Evolutionary conservation across 305 asterid genomes (phyloP).

Genomic region (Fraxinus floribunda): DNA sequence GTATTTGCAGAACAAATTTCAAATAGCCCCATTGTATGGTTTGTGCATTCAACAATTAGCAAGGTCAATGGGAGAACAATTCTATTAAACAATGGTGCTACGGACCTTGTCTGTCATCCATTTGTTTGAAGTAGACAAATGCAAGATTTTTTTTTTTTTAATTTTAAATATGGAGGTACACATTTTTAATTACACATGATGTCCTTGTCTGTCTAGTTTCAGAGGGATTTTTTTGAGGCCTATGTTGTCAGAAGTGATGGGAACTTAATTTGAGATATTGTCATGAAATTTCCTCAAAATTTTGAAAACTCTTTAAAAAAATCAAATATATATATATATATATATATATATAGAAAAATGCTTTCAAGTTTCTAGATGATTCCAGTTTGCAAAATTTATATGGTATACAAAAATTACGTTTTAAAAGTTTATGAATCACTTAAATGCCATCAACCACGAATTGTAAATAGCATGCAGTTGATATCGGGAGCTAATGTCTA

Average conservation of each 20-base stretch:
- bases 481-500: no score
- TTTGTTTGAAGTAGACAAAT: neutral
- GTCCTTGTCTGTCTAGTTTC: neutral
- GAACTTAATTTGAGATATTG: neutral
- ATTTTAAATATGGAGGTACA: neutral
- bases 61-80: neutral
- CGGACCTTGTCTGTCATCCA: neutral
- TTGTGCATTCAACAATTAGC: neutral
- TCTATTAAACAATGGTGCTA: neutral
- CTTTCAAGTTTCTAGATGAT: no score
- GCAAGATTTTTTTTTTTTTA: neutral
- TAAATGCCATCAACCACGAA: no score
- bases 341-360: no score
- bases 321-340: no score
- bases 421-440: no score
- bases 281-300: neutral
- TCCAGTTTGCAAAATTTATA: no score
- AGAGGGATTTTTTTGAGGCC: neutral
- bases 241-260: no score
- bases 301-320: no score
- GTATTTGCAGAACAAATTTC: neutral
- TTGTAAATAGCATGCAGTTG: no score
- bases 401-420: no score
- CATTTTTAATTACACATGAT: neutral
- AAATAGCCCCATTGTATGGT: neutral